A percentile compares a stretch with the other conserved stretches of the same genome.
Evolutionary conservation across 768 basidiomycete species (phyloP).

Genomic region (Trametes gibbosa): DNA sequence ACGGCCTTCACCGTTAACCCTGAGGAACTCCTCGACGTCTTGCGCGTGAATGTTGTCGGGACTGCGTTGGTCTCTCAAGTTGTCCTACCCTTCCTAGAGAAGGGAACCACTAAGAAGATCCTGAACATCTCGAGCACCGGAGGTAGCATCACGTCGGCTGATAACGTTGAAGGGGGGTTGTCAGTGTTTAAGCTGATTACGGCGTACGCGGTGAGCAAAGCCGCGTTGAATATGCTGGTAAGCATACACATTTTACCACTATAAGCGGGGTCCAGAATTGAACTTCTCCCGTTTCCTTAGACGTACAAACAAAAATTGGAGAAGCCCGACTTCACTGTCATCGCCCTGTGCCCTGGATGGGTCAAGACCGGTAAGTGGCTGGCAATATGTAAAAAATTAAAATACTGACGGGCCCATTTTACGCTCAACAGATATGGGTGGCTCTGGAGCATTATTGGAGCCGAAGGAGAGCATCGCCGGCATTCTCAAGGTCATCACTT

Average conservation of each 20-base stretch:
- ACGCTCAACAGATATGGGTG: slow-evolving; percentile 3
- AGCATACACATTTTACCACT: background rate
- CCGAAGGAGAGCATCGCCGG: background rate
- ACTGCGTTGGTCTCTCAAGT: slow-evolving; percentile 32
- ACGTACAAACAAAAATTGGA: slow-evolving; percentile 15
- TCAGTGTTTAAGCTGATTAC: slow-evolving; percentile 8
- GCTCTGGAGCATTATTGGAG: background rate
- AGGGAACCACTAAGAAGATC: slow-evolving; percentile 31
- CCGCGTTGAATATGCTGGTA: slow-evolving; percentile 40
- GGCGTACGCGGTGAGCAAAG: slow-evolving; percentile 35
- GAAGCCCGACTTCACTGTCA: slow-evolving; percentile 3
- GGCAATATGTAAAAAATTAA: too few relatives aligned
- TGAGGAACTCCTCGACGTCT: slow-evolving; percentile 21
- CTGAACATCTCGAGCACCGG: slow-evolving; percentile 33
- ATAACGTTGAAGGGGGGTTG: too few relatives aligned
- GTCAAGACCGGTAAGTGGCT: slow-evolving; percentile 13
- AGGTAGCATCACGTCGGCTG: slow-evolving; percentile 25
- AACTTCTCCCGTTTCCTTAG: background rate
- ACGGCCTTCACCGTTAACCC: slow-evolving; percentile 27
- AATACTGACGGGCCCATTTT: too few relatives aligned
- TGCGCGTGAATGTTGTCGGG: slow-evolving; percentile 35
- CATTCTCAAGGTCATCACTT: background rate
- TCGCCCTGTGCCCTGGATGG: slow-evolving; percentile 10
- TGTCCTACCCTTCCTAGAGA: slow-evolving; percentile 33
- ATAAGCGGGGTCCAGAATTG: background rate